Base-by-base conservation (phyloP, 306 rosid genomes). In the Sicyos baderoa region DNA sequence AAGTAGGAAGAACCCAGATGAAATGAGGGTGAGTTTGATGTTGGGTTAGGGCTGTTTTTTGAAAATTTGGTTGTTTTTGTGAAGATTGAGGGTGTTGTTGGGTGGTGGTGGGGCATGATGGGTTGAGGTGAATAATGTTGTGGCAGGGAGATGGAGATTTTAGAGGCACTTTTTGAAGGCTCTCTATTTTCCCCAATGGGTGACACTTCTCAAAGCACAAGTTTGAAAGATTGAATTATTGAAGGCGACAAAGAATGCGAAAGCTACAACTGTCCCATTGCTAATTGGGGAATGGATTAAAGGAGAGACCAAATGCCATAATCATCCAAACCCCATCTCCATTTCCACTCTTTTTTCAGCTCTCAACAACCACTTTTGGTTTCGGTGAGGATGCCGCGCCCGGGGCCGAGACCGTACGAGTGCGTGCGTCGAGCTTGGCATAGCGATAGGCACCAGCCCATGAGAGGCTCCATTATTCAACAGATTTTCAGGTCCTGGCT, bases 351-450 rank as follows among this genome's bases (percentile, higher is more conserved):
- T 27, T 35, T 57, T 57, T 59, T 22, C 49, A 29, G 57, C 14
- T 76, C 48, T 77, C 40, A 44, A 59, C 18, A 19, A 52, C 47
- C 63, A 71, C 58, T 77, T 74, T 49, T 75, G 52, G 50, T 54
- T 63, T 62, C n/a, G 52, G 18, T 25, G 10, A 42, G 12, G 51
- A 94, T 94, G 99, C 99, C 99, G 65, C 74, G 99, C 83, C 99
- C 99, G 18, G 99, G 99, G 22, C 99, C 97, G 21, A 88, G 99
- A 80, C 99, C 99, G 65, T 94, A 94, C 64, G 99, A 94, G 92
- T 94, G 99, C 68, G 99, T 90, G 37, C 71, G 89, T 68, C 84
- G 97, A 79, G 97, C 99, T 78, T 94, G 99, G 99, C 97, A 94
- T 74, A 94, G 99, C 83, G 99, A 94, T 72, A 88, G 99, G 55